Percentiles rank a stretch among this genome's conserved stretches.
Evolutionary conservation across 306 rosid species (phyloP).

Genomic region (Gastrolobium bilobum): DNA sequence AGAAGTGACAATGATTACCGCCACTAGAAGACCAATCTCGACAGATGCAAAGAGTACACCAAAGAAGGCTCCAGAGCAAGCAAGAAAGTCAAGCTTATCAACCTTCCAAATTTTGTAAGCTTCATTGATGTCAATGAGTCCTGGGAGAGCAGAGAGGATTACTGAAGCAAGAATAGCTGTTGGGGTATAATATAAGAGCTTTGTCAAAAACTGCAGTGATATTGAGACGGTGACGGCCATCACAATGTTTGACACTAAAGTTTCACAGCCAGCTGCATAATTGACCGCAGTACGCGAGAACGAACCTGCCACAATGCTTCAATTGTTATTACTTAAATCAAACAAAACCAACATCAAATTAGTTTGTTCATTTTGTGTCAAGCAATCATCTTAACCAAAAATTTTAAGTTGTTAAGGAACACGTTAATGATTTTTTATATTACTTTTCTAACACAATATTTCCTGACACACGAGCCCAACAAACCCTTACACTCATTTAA

Average conservation of each 20-base stretch:
- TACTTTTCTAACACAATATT: no score
- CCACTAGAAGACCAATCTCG: conserved; percentile 74
- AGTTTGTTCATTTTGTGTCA: not conserved
- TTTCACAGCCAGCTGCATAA: conserved; percentile 82
- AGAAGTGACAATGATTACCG: conserved; percentile 59
- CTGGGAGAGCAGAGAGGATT: conserved; percentile 85
- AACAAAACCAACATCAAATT: not conserved
- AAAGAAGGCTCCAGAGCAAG: conserved; percentile 73
- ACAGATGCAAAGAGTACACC: conserved; percentile 83
- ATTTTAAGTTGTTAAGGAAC: no score
- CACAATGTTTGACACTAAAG: conserved; percentile 74
- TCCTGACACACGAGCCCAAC: no score
- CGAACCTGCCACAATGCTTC: conserved; percentile 74
- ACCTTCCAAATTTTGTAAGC: conserved; percentile 79
- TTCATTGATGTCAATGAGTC: conserved; percentile 68
- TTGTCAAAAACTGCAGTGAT: conserved; percentile 71
- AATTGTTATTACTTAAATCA: no score
- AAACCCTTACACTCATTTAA: no score
- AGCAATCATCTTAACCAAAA: no score
- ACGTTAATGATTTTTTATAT: no score
- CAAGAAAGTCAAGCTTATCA: conserved; percentile 83
- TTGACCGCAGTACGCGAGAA: conserved; percentile 86
- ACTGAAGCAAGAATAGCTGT: conserved; percentile 80
- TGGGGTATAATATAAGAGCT: conserved; percentile 80
- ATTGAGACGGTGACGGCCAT: conserved; percentile 76